Evolutionary conservation across 1,284 basidiomycete genomes (phyloP), one percentile per base, ranked within the genome.

Genomic region (Malassezia sympodialis): DNA sequence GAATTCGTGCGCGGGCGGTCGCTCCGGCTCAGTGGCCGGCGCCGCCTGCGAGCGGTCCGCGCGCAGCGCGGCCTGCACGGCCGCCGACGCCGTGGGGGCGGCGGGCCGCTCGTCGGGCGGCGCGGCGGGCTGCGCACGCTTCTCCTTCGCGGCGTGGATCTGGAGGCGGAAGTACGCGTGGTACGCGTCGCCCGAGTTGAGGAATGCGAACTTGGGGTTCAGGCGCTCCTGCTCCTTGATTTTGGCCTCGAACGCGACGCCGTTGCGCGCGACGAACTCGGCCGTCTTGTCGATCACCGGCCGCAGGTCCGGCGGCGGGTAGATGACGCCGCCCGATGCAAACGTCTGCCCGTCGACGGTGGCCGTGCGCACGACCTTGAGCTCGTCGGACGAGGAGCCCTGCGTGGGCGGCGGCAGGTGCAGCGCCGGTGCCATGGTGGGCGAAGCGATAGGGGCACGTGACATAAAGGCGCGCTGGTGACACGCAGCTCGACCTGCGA

Each of bases 261-360:
- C 70, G 35, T 67, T 66, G 35, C 67, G 65, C 19, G 90, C 89
- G 59, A 98, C 87, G 61, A 88, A 91, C n/a, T 82, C 76, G 12
- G 94, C 91, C 6, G 94, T 98, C 72, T 90, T 85, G 80, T 98
- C 94, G 66, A 98, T 90, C 58, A 96, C 90, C 59, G 84, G 88
- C 88, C 73, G 69, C 58, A 78, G 69, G 43, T 75, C 76, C 21
- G 77, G 77, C 12, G 77, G 77, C 17, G 77, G 76, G 41, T 66
- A 68, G 53, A 77, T 76, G 55, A 76, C 44, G 45, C 69, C 72
- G 30, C 63, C 56, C 4, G 64, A 58, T 11, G 62, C 55, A 44
- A 70, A 71, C 39, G 62, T 62, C 32, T 39, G 21, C 47, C 63
- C 65, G 34, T 62, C 58, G 15, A 63, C 63, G n/a, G 43, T 58